Conservation (phyloP, 805 yeast genomes). For the Yamadazyma ubonensis region DNA sequence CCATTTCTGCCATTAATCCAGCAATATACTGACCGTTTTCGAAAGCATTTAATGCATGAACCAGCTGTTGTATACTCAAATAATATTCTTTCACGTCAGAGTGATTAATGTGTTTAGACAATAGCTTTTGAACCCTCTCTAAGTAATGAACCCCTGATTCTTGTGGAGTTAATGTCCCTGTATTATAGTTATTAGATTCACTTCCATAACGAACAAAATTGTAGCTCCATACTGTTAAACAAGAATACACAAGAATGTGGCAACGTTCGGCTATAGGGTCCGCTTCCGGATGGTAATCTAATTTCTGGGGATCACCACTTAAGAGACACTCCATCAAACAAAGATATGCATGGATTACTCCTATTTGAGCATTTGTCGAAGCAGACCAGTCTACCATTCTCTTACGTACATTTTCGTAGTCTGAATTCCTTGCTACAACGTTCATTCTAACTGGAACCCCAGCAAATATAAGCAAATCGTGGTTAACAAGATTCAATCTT, state of each 20-base stretch:
- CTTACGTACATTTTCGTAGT: constrained; percentile 45
- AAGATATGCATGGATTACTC: constrained; percentile 58
- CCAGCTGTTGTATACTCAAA: constrained; percentile 10
- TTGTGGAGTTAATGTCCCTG: neutral
- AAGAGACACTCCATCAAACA: constrained; percentile 28
- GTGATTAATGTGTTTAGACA: neutral
- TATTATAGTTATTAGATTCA: constrained; percentile 2
- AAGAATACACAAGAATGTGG: constrained; percentile 7
- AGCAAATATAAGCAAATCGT: constrained; percentile 17
- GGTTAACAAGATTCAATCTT: constrained; percentile 19
- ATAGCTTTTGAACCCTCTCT: neutral
- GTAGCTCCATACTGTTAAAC: constrained; percentile 9
- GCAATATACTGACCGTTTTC: constrained; percentile 10
- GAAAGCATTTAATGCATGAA: constrained; percentile 1
- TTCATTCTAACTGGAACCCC: constrained; percentile 25
- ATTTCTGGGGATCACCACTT: neutral
- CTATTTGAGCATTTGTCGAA: constrained; percentile 45
- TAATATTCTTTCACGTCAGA: constrained; percentile 3
- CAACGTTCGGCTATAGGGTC: constrained; percentile 11
- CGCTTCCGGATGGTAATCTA: constrained; percentile 5
- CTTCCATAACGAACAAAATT: constrained; percentile 6
- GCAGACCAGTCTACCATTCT: constrained; percentile 53
- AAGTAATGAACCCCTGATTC: neutral
- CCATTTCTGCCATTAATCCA: constrained; percentile 15
- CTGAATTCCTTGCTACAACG: constrained; percentile 44